Base-by-base conservation (phyloP, 177 flowering plant genomes). In the Vitis hybrid region DNA sequence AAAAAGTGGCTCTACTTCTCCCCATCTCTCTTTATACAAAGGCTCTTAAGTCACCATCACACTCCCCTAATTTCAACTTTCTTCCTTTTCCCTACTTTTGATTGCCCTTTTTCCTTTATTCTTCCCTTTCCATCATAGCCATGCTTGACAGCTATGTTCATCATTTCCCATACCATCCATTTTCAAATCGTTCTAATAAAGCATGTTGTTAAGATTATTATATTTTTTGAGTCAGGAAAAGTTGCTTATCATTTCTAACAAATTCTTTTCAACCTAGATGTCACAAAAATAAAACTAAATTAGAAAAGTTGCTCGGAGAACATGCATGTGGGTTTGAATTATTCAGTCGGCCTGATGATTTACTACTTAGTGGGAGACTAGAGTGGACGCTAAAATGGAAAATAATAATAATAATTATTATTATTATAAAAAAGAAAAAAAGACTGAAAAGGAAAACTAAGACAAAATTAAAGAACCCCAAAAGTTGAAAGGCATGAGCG, bases 81-180 rank as follows among this genome's bases (percentile, higher is more conserved):
- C 31, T 3, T 65, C 72, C 70, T 60, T 14, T 70, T 15, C 26
- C 29, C 55, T 10, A 15, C 29, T 58, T 72, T 60, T 59, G 18
- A 5, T 15, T 15, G 0, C 15, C 29, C 64, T 73, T 61, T 73
- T 52, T 69, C 68, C 60, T 58, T 55, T 18, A 64, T 67, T 56
- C 61, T 62, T 53, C 63, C 67, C 59, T 70, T 77, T 51, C 51
- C 75, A 73, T 66, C 22, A 73, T 73, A 72, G 64, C 71, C 76
- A 73, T 71, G 65, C n/a, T 77, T 74, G 60, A 53, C 72, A 67
- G 68, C 75, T 57, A 53, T 14, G 48, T 60, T 68, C 77, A 74
- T 74, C 72, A 68, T 74, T 71, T 67, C 64, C 45, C 31, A 29
- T 62, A 31, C 70, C 68, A 31, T 59, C 53, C 62, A 39, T 73